Conservation (phyloP, 2,329 filamentous ascomycete genomes). For the Penicillium oxalicum region DNA sequence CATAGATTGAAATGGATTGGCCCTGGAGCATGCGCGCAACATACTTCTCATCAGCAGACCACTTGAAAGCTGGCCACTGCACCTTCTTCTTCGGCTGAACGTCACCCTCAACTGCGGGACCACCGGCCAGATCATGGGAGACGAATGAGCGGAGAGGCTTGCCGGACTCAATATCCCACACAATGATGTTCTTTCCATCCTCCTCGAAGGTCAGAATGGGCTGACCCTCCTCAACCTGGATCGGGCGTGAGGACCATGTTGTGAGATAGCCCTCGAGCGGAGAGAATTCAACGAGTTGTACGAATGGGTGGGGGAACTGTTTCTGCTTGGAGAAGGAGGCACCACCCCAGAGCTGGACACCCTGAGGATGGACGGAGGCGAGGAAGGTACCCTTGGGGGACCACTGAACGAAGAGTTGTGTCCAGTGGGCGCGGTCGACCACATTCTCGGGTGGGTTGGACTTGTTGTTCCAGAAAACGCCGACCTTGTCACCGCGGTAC, state of each 20-base stretch:
- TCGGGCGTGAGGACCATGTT: constrained; percentile 93
- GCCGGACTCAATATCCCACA: constrained; percentile 90
- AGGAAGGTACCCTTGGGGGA: constrained; percentile 91
- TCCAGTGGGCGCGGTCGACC: constrained; percentile 93
- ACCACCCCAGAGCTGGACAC: constrained; percentile 96
- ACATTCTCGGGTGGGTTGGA: constrained; percentile 81
- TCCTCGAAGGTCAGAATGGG: constrained; percentile 82
- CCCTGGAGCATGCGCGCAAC: constrained; percentile 86
- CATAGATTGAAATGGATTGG: constrained; percentile 85
- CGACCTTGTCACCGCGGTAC: constrained; percentile 85
- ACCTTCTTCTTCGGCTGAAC: constrained; percentile 80
- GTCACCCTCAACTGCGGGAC: constrained; percentile 55
- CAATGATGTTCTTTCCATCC: constrained; percentile 98
- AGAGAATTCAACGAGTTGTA: constrained; percentile 95
- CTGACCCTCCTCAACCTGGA: constrained; percentile 84
- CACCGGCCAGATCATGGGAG: constrained; percentile 64
- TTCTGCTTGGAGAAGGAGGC: constrained; percentile 82
- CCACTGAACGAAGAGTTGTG: constrained; percentile 97
- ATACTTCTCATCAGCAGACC: constrained; percentile 96
- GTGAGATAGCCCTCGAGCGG: constrained; percentile 87
- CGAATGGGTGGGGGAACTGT: constrained; percentile 89
- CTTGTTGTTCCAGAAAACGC: constrained; percentile 98
- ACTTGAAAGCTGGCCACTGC: constrained; percentile 98
- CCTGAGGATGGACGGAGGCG: constrained; percentile 89
- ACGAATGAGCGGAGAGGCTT: constrained; percentile 90